Percentiles rank a stretch among this genome's conserved stretches.
Conservation (phyloP, 169 alveolate genomes). For the Blepharisma undulans region DNA sequence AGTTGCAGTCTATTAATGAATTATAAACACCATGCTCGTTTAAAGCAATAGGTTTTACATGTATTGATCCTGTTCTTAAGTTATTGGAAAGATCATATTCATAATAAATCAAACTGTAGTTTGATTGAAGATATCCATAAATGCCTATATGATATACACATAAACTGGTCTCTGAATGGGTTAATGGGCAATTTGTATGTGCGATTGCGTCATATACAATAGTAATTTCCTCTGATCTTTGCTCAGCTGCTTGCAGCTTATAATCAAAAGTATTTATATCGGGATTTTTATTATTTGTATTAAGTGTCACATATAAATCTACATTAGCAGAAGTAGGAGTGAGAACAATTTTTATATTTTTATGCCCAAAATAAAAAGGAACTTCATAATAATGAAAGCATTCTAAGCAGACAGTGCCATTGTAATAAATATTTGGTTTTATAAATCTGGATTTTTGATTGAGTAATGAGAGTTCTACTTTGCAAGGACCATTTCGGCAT, state of each 20-base stretch:
- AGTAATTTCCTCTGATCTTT: background rate
- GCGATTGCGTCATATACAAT: background rate
- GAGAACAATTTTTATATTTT: background rate
- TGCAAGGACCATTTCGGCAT: background rate
- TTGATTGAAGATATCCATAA: background rate
- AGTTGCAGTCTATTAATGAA: background rate
- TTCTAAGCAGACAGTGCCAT: background rate
- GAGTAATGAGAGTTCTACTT: background rate
- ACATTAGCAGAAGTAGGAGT: background rate
- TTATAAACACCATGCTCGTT: background rate
- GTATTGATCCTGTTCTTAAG: background rate
- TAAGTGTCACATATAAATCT: background rate
- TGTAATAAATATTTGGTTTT: too few relatives aligned
- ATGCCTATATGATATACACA: background rate
- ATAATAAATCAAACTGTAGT: background rate
- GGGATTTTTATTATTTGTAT: background rate
- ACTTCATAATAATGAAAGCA: background rate
- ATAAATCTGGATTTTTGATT: background rate
- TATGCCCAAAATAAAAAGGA: background rate
- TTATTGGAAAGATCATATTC: background rate
- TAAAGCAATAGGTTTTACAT: background rate
- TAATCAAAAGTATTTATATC: background rate
- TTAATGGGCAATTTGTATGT: background rate
- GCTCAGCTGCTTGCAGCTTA: background rate
- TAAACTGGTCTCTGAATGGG: too few relatives aligned